phyloP scores from a whole-genome alignment of 257 asterid species.

The Solanum rostratum region DNA sequence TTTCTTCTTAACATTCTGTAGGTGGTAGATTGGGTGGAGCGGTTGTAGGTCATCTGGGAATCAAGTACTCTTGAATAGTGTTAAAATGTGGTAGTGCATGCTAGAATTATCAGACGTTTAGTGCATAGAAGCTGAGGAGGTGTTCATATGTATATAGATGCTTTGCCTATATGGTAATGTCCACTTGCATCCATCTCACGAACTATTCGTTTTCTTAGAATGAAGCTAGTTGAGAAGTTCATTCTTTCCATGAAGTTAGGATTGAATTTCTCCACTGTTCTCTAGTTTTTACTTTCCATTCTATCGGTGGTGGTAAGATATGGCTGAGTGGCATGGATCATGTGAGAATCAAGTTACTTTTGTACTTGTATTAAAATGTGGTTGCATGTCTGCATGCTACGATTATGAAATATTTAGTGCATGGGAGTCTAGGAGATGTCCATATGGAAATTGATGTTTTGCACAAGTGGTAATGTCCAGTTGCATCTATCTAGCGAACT shows the following conservation, averaged over 20 bases:
- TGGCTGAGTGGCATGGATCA: not conserved
- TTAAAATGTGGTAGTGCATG: not conserved
- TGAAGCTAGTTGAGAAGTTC: not conserved
- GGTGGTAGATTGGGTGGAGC: not conserved
- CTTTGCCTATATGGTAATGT: not conserved
- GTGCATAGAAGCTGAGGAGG: not conserved
- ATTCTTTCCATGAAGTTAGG: not conserved
- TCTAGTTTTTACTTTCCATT: not conserved
- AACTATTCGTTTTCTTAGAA: not conserved
- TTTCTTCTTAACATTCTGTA: not conserved
- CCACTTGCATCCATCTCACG: not conserved
- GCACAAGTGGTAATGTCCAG: not conserved
- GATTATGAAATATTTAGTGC: not conserved
- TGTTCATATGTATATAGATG: not conserved
- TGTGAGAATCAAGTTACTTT: not conserved
- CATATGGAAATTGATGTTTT: not conserved
- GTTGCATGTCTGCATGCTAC: not conserved
- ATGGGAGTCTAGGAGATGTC: not conserved
- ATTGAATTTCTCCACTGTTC: not conserved
- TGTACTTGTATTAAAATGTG: not conserved
- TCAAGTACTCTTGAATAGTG: not conserved
- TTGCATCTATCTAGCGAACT: not conserved
- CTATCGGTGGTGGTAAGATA: not conserved
- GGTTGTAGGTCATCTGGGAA: not conserved
- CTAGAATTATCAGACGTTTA: not conserved